Evolutionary conservation across 1,284 basidiomycete genomes (phyloP), one percentile per base, ranked within the genome.

Genomic region (Ganoderma lucidum): DNA sequence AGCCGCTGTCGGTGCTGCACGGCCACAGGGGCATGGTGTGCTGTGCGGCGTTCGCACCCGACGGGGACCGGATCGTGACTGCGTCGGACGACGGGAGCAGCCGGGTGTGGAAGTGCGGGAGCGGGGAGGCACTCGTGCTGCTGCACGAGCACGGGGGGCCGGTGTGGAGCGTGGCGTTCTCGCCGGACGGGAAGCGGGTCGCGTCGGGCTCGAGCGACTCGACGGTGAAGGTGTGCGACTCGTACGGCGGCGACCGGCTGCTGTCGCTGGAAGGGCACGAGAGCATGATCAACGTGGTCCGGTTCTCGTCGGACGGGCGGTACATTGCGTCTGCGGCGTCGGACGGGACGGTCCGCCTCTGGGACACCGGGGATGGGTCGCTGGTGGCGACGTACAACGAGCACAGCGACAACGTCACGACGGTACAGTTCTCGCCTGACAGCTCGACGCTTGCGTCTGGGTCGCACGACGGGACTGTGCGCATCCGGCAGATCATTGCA

Each of bases 21-120:
- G 74, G 71, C 2, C 75, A 77, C 60, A 42, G 42, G 23, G 73
- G 72, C 42, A 68, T 66, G 45, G 69, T 77, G 53, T 70, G 55
- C 41, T 65, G 68, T 44, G 73, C 75, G 15, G 70, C 75, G 6
- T 77, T 77, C 63, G 73, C 77, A 1, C 74, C 73, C 23, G 75
- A 76, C 65, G 73, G 75, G n/a, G 56, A 41, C 19, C 72, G 70
- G 15, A 30, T 78, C 37, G 67, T 74, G 2, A 75, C 77, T 0
- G 77, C 72, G 32, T 74, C 75, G 8, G 71, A 75, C 23, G 73
- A 76, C 63, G 63, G 65, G 5, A 70, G 62, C 32, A 64, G 56
- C 19, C 62, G 69, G 3, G 48, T 76, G n/a, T 75, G 73, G 73
- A 68, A 65, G 30, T 45, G 41, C 35, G 67, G 62, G 17, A 72